These are phyloP conservation scores for Macrophomina pseudophaseolina DNA, from an alignment of 2,329 filamentous ascomycete species.

Conservation along the genomic window DNA sequence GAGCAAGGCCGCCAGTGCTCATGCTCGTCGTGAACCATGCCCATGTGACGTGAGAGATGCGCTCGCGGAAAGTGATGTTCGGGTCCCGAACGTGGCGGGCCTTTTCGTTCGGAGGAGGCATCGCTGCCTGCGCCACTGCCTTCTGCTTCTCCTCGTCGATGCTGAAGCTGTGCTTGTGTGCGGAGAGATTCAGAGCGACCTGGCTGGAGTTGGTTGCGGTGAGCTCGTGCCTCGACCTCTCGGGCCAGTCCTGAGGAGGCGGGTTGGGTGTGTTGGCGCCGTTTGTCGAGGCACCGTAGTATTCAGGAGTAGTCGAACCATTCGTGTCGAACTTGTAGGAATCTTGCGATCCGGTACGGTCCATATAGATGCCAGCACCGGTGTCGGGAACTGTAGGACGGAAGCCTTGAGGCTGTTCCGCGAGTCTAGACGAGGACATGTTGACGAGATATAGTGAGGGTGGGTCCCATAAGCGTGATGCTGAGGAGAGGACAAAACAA, in stretches of 20 bases:
- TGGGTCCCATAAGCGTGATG: constrained; percentile 11
- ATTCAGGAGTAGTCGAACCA: constrained; percentile 11
- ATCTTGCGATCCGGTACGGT: not conserved
- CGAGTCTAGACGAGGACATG: constrained; percentile 1
- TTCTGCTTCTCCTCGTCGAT: constrained; percentile 6
- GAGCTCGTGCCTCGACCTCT: constrained; percentile 8
- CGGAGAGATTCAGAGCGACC: constrained; percentile 3
- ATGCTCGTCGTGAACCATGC: constrained; percentile 56
- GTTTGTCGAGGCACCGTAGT: constrained; percentile 5
- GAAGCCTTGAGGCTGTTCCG: not conserved
- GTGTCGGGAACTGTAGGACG: not conserved
- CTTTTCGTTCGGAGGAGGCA: not conserved
- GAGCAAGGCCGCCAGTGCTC: constrained; percentile 54
- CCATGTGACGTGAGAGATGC: constrained; percentile 52
- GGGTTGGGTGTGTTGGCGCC: constrained; percentile 13
- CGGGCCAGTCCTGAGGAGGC: constrained; percentile 1
- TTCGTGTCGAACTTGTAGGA: constrained; percentile 1
- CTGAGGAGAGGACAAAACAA: constrained; percentile 6
- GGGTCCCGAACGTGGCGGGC: not conserved
- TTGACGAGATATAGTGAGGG: not conserved
- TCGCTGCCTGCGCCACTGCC: not conserved
- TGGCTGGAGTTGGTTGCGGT: constrained; percentile 9
- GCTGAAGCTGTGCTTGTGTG: not conserved
- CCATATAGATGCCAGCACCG: not conserved
- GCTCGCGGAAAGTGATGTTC: constrained; percentile 29